phyloP scores from a whole-genome alignment of 148 eudicot species.

The Linanthus parryae region DNA sequence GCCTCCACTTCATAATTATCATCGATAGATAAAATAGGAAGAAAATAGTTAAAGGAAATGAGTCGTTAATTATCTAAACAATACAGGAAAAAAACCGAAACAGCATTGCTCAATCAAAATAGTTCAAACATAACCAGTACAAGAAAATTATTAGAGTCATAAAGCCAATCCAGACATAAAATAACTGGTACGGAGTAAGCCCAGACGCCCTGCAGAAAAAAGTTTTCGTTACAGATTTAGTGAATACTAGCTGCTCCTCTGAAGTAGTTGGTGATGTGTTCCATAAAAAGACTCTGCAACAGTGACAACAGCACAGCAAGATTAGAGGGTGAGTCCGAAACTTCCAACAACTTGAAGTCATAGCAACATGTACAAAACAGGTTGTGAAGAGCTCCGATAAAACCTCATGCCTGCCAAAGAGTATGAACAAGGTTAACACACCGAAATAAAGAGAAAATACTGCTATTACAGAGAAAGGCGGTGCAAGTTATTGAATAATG shows the following conservation, averaged over 20 bases:
- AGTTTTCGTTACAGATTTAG: neutral
- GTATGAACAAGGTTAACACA: conserved; percentile 39
- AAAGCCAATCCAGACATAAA: neutral
- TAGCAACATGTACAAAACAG: conserved; percentile 81
- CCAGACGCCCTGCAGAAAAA: conserved; percentile 4
- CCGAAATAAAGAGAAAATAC: conserved; percentile 9
- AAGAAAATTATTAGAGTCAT: neutral
- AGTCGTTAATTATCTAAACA: too few species aligned
- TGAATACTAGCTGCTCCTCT: neutral
- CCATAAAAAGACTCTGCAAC: conserved; percentile 55
- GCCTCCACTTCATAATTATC: too few species aligned
- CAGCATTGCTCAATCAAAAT: too few species aligned
- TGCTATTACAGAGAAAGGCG: neutral
- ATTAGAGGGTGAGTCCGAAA: conserved; percentile 95
- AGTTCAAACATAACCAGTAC: neutral
- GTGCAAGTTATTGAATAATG: neutral
- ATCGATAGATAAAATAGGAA: too few species aligned
- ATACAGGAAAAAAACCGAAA: too few species aligned
- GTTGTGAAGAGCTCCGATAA: conserved; percentile 78
- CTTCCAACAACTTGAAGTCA: conserved; percentile 85
- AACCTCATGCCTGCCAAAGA: conserved; percentile 83
- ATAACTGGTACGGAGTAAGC: too few species aligned
- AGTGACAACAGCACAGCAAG: conserved; percentile 85
- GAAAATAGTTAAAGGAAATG: too few species aligned
- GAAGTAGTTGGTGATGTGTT: neutral